Conservation (phyloP, 1,139 yeast genomes). For the Diutina neorugosa region DNA sequence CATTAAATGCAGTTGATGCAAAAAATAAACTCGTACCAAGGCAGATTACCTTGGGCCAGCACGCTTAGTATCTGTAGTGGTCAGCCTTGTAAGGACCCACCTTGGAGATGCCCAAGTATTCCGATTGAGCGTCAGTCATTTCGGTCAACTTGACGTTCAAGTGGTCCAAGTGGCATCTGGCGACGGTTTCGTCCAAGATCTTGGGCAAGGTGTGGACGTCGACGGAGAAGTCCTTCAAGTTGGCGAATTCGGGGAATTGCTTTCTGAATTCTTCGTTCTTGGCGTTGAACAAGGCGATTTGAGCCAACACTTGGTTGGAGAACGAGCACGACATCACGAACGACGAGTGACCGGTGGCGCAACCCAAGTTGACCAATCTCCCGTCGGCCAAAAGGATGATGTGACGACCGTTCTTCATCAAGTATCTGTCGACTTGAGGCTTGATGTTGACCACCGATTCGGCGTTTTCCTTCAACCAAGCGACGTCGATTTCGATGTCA, state of each 20-base stretch:
- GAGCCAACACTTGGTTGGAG: slow-evolving; percentile 99
- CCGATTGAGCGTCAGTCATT: slow-evolving; percentile 76
- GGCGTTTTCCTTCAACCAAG: slow-evolving; percentile 92
- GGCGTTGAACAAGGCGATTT: slow-evolving; percentile 95
- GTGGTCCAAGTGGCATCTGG: slow-evolving; percentile 93
- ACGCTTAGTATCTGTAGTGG: slow-evolving; percentile 84
- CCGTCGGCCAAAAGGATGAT: slow-evolving; percentile 97
- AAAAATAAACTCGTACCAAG: slow-evolving; percentile 15
- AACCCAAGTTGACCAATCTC: slow-evolving; percentile 98
- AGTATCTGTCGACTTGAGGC: slow-evolving; percentile 99
- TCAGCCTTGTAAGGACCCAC: slow-evolving; percentile 99
- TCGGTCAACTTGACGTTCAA: slow-evolving; percentile 83
- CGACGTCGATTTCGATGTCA: slow-evolving; percentile 98
- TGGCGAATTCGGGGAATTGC: slow-evolving; percentile 80
- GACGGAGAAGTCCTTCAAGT: slow-evolving; percentile 80
- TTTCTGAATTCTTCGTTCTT: slow-evolving; percentile 71
- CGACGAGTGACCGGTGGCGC: slow-evolving; percentile 99
- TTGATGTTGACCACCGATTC: slow-evolving; percentile 88
- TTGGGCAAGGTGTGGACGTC: slow-evolving; percentile 98
- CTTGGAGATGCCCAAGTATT: slow-evolving; percentile 84
- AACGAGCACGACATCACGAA: slow-evolving; percentile 99
- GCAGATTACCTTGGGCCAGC: slow-evolving; percentile 1
- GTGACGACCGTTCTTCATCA: slow-evolving; percentile 86
- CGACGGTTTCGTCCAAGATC: slow-evolving; percentile 98
- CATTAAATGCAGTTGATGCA: slow-evolving; percentile 42